phyloP scores from a whole-genome alignment of 148 eudicot genomes.

The Amaranthus cruentus region DNA sequence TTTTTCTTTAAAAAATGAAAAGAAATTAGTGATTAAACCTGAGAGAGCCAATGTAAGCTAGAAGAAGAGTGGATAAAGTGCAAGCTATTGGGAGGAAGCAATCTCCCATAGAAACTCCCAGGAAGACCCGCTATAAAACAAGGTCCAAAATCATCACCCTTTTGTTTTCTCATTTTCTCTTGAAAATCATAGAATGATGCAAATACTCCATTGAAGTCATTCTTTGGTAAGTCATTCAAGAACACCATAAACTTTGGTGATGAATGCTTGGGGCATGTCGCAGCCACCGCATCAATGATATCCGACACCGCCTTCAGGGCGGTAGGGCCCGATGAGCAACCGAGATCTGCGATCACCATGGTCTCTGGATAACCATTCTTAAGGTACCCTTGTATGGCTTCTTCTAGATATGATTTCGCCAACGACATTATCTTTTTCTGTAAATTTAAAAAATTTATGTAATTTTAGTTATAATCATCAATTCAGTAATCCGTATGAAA shows the following conservation, averaged over 20 bases:
- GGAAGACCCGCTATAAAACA: slow-evolving; percentile 46
- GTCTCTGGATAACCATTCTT: slow-evolving; percentile 4
- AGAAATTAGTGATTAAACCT: slow-evolving; percentile 30
- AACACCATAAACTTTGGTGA: slow-evolving; percentile 39
- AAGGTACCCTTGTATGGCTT: slow-evolving; percentile 33
- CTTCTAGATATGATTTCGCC: slow-evolving; percentile 32
- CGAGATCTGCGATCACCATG: slow-evolving; percentile 53
- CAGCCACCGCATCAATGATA: slow-evolving; percentile 24
- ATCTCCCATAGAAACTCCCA: slow-evolving; percentile 59
- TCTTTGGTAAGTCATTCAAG: slow-evolving; percentile 56
- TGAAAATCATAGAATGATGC: slow-evolving; percentile 29
- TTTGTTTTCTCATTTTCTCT: slow-evolving; percentile 24
- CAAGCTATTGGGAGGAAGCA: slow-evolving; percentile 40
- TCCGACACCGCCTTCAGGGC: slow-evolving; percentile 25
- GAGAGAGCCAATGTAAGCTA: slow-evolving; percentile 75
- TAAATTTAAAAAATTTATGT: background rate
- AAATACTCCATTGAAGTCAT: slow-evolving; percentile 57
- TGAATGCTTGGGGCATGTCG: background rate
- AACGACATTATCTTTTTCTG: slow-evolving; percentile 44
- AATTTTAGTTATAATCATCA: no score
- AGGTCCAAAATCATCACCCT: slow-evolving; percentile 21
- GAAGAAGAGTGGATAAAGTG: slow-evolving; percentile 73
- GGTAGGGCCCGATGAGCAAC: slow-evolving; percentile 65
- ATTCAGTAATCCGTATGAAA: no score
- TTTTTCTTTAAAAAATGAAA: no score